Evolutionary conservation across 2,329 filamentous ascomycete species (phyloP).

Genomic region (Macrophomina pseudophaseolina): DNA sequence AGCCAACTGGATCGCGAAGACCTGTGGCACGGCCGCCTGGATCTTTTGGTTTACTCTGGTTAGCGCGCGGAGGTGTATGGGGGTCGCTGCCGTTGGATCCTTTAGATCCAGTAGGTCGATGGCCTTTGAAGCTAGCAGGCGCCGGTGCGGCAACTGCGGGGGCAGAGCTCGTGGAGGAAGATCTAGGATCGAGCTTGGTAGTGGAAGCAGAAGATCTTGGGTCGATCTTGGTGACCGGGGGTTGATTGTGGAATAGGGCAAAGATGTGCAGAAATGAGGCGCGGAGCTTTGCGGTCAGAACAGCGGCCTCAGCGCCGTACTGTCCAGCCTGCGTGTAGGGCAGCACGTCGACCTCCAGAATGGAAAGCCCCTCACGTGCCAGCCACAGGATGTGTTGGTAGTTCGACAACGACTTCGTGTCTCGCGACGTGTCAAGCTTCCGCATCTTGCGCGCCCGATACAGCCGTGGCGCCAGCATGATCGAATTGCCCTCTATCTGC

Average conservation of each 20-base stretch:
- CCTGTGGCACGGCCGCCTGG: conserved; percentile 41
- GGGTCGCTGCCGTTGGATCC: conserved; percentile 17
- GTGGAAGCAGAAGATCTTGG: conserved; percentile 46
- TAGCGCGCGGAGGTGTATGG: conserved; percentile 22
- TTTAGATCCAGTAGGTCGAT: conserved; percentile 1
- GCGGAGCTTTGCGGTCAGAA: conserved; percentile 87
- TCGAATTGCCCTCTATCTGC: conserved; percentile 87
- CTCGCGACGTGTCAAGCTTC: conserved; percentile 76
- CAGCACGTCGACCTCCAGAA: conserved; percentile 84
- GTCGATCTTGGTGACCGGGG: conserved; percentile 59
- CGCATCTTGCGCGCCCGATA: conserved; percentile 82
- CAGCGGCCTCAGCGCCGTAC: conserved; percentile 79
- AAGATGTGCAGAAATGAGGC: conserved; percentile 97
- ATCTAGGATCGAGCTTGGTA: background rate
- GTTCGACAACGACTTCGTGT: conserved; percentile 79
- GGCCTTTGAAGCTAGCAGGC: background rate
- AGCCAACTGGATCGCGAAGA: conserved; percentile 55
- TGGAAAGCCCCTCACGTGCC: conserved; percentile 84
- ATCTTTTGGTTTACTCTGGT: conserved; percentile 23
- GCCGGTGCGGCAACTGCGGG: conserved; percentile 3
- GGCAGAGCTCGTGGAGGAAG: background rate
- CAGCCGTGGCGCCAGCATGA: conserved; percentile 83
- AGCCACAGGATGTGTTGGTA: conserved; percentile 96
- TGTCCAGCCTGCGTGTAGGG: conserved; percentile 73
- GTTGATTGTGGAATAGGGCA: conserved; percentile 92